phyloP scores from a whole-genome alignment of 768 basidiomycete genomes.

The Russula foetens region DNA sequence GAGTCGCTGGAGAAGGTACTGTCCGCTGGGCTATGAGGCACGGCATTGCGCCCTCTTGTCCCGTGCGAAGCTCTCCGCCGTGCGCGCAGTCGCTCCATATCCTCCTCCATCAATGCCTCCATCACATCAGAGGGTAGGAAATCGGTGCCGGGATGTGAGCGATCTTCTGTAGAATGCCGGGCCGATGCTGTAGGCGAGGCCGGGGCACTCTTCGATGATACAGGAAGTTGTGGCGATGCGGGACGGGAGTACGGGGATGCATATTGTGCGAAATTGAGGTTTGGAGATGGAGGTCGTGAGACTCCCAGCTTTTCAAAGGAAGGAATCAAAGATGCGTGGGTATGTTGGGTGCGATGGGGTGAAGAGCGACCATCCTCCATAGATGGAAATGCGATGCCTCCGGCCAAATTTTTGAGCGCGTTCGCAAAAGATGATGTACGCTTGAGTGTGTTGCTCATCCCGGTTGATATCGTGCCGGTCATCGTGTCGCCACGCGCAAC shows the following conservation, averaged over 20 bases:
- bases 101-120: conserved; percentile 86
- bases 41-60: conserved; percentile 30
- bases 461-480: conserved; percentile 49
- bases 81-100: conserved; percentile 83
- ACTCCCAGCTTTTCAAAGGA: conserved; percentile 31
- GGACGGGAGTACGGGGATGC: conserved; percentile 65
- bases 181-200: conserved; percentile 27
- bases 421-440: conserved; percentile 79
- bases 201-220: conserved; percentile 18
- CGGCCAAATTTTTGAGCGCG: conserved; percentile 60
- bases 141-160: conserved; percentile 34
- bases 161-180: conserved; percentile 19
- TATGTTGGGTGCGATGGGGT: conserved; percentile 27
- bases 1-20: conserved; percentile 77
- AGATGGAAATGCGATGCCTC: conserved; percentile 62
- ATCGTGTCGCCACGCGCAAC: conserved; percentile 55
- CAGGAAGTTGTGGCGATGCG: conserved; percentile 31
- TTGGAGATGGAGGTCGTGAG: conserved; percentile 72
- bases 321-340: conserved; percentile 21
- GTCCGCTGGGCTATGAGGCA: conserved; percentile 58
- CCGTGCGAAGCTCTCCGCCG: conserved; percentile 42
- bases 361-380: conserved; percentile 44
- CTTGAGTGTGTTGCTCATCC: conserved; percentile 59
- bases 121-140: conserved; percentile 75
- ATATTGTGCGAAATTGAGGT: conserved; percentile 69